Evolutionary conservation across 352 stramenopile genomes (phyloP).

Genomic region (Pythium guiyangense): DNA sequence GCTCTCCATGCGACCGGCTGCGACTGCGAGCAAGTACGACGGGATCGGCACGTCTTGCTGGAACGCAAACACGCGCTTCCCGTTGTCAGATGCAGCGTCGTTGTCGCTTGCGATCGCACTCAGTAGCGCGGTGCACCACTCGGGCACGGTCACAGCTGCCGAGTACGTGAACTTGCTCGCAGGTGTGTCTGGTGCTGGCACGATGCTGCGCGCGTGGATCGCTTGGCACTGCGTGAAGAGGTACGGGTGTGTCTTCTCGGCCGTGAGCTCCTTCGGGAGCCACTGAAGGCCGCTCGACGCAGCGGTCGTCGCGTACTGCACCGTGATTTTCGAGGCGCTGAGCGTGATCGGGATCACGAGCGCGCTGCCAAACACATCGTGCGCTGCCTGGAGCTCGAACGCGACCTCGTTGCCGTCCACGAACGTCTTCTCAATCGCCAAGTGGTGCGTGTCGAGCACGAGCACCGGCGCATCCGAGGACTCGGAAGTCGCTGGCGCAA

Average conservation of each 20-base stretch:
- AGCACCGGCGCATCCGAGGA: constrained; percentile 22
- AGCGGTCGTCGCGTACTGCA: constrained; percentile 15
- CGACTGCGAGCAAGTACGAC: constrained; percentile 95
- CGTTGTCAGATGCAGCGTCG: neutral
- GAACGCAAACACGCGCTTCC: constrained; percentile 10
- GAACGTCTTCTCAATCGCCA: constrained; percentile 57
- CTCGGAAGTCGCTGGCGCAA: constrained; percentile 12
- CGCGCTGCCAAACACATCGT: constrained; percentile 64
- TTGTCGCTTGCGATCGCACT: constrained; percentile 57
- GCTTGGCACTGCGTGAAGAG: constrained; percentile 93
- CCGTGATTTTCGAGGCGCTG: constrained; percentile 43
- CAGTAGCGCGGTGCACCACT: constrained; percentile 93
- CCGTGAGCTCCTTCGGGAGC: constrained; percentile 92
- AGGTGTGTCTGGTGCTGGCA: constrained; percentile 95
- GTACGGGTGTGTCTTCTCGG: constrained; percentile 92
- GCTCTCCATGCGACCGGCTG: constrained; percentile 87
- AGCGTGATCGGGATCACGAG: constrained; percentile 45
- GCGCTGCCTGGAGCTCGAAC: constrained; percentile 27
- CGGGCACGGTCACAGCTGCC: constrained; percentile 84
- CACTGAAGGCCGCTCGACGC: constrained; percentile 83
- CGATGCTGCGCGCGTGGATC: constrained; percentile 93
- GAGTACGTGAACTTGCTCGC: constrained; percentile 94
- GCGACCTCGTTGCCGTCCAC: constrained; percentile 37
- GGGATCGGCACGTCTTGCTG: constrained; percentile 91
- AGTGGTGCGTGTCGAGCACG: constrained; percentile 83